Percentiles rank a stretch among this genome's conserved stretches.
These are phyloP conservation scores for Erysimum pusillum DNA, from an alignment of 441 rosid genomes.

Conservation along the genomic window DNA sequence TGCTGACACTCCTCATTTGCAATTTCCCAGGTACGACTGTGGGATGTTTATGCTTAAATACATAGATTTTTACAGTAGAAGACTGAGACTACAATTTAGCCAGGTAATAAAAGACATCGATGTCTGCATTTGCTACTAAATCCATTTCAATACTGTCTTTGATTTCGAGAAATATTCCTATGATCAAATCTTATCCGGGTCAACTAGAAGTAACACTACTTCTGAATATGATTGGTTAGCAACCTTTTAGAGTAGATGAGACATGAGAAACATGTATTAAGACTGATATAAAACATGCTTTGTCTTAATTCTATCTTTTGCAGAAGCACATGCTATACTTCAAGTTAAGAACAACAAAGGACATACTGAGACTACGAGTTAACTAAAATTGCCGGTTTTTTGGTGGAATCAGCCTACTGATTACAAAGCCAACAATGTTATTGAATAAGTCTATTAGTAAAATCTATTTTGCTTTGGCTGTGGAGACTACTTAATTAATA, in stretches of 20 bases:
- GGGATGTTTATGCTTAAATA: constrained; percentile 96
- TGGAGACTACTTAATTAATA: no score
- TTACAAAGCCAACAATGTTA: no score
- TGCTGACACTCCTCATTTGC: background rate
- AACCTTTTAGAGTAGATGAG: background rate
- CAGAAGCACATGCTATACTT: constrained; percentile 90
- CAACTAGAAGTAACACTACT: constrained; percentile 5
- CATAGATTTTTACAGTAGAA: constrained; percentile 87
- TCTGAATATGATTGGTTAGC: background rate
- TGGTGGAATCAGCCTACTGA: no score
- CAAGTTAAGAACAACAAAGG: constrained; percentile 82
- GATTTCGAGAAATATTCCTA: no score
- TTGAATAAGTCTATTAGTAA: no score
- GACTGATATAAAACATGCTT: background rate
- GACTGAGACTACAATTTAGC: constrained; percentile 71
- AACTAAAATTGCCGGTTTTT: no score
- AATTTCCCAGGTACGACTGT: constrained; percentile 76
- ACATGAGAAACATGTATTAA: background rate
- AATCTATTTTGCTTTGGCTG: no score
- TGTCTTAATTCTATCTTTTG: constrained; percentile 4
- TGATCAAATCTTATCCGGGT: no score
- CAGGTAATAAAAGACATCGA: constrained; percentile 60
- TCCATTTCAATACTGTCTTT: no score
- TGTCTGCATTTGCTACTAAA: background rate
- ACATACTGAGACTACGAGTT: constrained; percentile 23